A percentile compares a stretch with the other conserved stretches of the same genome.
Conservation (phyloP, 768 basidiomycete species). For the Suillus clintonianus region DNA sequence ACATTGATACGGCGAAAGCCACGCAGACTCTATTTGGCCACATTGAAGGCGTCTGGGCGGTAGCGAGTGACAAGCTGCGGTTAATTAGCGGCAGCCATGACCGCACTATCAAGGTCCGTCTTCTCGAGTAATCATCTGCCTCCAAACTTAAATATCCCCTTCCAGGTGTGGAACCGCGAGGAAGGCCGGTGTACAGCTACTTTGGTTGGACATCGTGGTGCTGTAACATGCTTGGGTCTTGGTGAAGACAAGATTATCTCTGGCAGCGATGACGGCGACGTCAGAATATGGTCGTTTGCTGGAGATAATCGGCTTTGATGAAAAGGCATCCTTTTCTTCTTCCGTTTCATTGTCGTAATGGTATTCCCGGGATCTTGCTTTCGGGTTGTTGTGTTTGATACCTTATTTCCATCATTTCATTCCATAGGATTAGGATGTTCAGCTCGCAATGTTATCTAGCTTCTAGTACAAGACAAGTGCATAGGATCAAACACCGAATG, state of each 20-base stretch:
- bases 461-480: background rate
- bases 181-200: conserved; percentile 86
- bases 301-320: conserved; percentile 18
- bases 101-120: conserved; percentile 89
- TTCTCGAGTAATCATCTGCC: conserved; percentile 2
- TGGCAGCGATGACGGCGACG: conserved; percentile 90
- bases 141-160: background rate
- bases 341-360: background rate
- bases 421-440: background rate
- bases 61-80: conserved; percentile 89
- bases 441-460: background rate
- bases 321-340: background rate
- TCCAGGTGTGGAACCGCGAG: conserved; percentile 90
- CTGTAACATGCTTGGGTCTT: conserved; percentile 87
- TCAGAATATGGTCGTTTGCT: conserved; percentile 81
- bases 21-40: conserved; percentile 91
- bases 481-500: conserved; percentile 50
- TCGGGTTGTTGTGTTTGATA: background rate
- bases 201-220: conserved; percentile 90
- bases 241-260: conserved; percentile 96
- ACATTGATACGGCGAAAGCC: conserved; percentile 81
- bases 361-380: background rate
- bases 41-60: conserved; percentile 97
- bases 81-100: conserved; percentile 94
- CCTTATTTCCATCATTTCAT: background rate